phyloP scores from a whole-genome alignment of 805 yeast genomes.

The Candida succiphila region DNA sequence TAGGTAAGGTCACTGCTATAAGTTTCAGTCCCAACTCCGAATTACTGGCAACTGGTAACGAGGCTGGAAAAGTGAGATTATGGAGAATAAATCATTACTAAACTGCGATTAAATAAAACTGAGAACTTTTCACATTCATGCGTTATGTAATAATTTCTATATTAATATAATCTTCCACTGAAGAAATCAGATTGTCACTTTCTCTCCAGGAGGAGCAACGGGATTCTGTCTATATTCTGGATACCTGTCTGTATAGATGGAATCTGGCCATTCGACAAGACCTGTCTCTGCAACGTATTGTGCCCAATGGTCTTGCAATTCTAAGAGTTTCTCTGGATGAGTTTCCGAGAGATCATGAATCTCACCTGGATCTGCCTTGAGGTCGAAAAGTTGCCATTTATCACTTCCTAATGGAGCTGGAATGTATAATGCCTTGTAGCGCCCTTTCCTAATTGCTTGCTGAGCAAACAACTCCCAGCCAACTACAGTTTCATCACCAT shows the following conservation, averaged over 20 bases:
- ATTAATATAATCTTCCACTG: too few species aligned
- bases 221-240: slow-evolving; percentile 1
- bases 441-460: slow-evolving; percentile 42
- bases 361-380: slow-evolving; percentile 39
- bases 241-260: slow-evolving; percentile 2
- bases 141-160: too few species aligned
- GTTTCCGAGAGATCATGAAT: slow-evolving; percentile 29
- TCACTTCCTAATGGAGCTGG: slow-evolving; percentile 40
- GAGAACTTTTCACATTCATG: too few species aligned
- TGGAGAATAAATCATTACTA: slow-evolving; percentile 83
- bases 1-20: slow-evolving; percentile 83
- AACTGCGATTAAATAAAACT: too few species aligned
- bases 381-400: slow-evolving; percentile 38
- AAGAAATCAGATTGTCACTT: too few species aligned
- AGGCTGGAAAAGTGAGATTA: slow-evolving; percentile 79
- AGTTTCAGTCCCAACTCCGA: slow-evolving; percentile 75
- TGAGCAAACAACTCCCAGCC: slow-evolving; percentile 56
- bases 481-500: slow-evolving; percentile 31
- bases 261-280: slow-evolving; percentile 21
- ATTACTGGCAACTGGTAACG: slow-evolving; percentile 83
- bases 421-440: slow-evolving; percentile 36
- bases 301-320: slow-evolving; percentile 38
- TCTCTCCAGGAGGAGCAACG: too few species aligned
- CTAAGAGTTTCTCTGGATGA: slow-evolving; percentile 27
- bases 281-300: slow-evolving; percentile 44